Evolutionary conservation across 2,329 filamentous ascomycete species (phyloP).

Genomic region (Ascochyta fabae): DNA sequence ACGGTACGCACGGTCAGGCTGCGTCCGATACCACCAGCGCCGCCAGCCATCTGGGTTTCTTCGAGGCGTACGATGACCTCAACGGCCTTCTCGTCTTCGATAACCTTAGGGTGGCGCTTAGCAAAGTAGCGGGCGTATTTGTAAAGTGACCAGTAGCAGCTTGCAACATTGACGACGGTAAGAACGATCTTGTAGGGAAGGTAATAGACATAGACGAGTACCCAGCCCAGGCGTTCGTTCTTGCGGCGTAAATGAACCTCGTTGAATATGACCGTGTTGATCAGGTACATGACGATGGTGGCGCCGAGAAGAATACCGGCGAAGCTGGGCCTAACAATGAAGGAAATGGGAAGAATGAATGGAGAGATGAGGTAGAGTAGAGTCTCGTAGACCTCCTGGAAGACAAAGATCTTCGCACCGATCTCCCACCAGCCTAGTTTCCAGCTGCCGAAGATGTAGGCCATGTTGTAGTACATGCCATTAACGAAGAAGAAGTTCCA

Average conservation of each 20-base stretch:
- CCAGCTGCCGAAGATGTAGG: constrained; percentile 57
- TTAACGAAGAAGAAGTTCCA: constrained; percentile 63
- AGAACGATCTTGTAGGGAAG: constrained; percentile 55
- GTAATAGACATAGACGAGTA: constrained; percentile 52
- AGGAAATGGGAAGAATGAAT: constrained; percentile 55
- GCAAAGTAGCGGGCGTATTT: constrained; percentile 57
- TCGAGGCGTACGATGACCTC: constrained; percentile 37
- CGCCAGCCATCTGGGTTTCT: constrained; percentile 18
- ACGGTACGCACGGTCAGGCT: constrained; percentile 32
- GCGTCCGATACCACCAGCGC: constrained; percentile 24
- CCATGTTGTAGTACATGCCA: constrained; percentile 56
- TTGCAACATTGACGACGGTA: constrained; percentile 53
- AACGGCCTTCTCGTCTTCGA: constrained; percentile 55
- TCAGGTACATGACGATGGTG: constrained; percentile 53
- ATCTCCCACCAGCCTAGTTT: constrained; percentile 58
- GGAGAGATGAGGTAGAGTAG: constrained; percentile 55
- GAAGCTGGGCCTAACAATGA: constrained; percentile 53
- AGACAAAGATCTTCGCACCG: constrained; percentile 58
- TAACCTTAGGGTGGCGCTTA: constrained; percentile 56
- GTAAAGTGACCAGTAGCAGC: constrained; percentile 48
- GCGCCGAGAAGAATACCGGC: constrained; percentile 48
- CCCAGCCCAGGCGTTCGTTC: constrained; percentile 52
- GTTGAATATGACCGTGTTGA: constrained; percentile 57
- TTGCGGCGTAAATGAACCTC: constrained; percentile 56
- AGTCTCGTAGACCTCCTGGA: constrained; percentile 58